phyloP scores from a whole-genome alignment of 768 basidiomycete species.

The Lactarius evosmus region DNA sequence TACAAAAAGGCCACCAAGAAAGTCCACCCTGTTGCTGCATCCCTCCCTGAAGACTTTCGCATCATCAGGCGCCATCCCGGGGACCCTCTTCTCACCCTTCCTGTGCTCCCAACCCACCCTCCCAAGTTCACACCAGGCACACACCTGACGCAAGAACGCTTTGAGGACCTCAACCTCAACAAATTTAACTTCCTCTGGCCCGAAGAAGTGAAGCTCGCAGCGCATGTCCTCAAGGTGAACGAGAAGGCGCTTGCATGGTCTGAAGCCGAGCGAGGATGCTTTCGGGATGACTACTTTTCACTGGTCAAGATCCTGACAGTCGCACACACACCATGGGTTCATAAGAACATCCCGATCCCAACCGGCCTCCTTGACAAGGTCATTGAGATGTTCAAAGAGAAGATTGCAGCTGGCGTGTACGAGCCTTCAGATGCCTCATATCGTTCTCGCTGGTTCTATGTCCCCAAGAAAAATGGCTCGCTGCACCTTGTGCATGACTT shows the following conservation, averaged over 20 bases:
- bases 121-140: not conserved
- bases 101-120: not conserved
- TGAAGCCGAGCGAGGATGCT: too few species aligned
- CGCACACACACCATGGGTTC: not conserved
- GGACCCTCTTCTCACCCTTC: not conserved
- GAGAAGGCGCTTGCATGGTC: too few species aligned
- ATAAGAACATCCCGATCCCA: too few species aligned
- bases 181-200: not conserved
- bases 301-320: not conserved
- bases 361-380: too few species aligned
- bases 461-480: too few species aligned
- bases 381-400: not conserved
- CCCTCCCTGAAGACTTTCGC: not conserved
- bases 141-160: not conserved
- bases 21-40: not conserved
- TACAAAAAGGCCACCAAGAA: not conserved
- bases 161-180: not conserved
- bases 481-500: slow-evolving; percentile 31
- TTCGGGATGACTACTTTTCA: not conserved
- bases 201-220: too few species aligned
- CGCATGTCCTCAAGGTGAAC: too few species aligned
- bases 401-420: slow-evolving; percentile 30
- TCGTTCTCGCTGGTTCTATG: not conserved
- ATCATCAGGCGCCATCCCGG: not conserved
- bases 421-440: slow-evolving; percentile 24